Conservation (phyloP, 164 flowering plant genomes). For the Tetracentron sinense region DNA sequence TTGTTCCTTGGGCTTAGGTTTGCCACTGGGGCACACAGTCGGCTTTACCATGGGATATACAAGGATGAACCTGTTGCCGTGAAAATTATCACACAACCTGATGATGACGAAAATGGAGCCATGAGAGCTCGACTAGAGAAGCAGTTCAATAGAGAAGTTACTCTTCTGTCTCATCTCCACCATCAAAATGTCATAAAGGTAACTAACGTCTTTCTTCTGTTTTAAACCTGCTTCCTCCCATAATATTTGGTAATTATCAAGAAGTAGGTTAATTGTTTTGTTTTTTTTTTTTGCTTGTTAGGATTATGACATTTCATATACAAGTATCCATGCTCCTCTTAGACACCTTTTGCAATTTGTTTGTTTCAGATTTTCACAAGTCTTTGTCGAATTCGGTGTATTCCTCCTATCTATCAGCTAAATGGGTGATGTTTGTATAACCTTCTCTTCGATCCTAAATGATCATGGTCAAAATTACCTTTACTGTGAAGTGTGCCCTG, state of each 20-base stretch:
- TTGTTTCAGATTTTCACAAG: too few relatives aligned
- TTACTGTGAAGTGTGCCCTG: background rate
- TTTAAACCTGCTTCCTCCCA: background rate
- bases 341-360: background rate
- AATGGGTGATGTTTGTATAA: background rate
- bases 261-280: too few relatives aligned
- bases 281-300: background rate
- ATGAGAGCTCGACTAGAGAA: constrained; percentile 60
- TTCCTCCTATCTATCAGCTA: too few relatives aligned
- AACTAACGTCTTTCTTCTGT: background rate
- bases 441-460: background rate
- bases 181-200: constrained; percentile 82
- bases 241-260: background rate
- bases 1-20: constrained; percentile 64
- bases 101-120: constrained; percentile 72
- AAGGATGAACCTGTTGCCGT: constrained; percentile 77
- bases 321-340: too few relatives aligned
- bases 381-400: background rate
- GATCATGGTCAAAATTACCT: background rate
- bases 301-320: background rate
- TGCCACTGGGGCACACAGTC: constrained; percentile 84
- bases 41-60: constrained; percentile 79
- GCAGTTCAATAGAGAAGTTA: constrained; percentile 67
- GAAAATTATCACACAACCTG: constrained; percentile 66
- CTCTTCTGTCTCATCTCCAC: constrained; percentile 64